These are phyloP conservation scores for Xylariales sp. DNA, from an alignment of 2,329 filamentous ascomycete genomes.

Conservation along the genomic window DNA sequence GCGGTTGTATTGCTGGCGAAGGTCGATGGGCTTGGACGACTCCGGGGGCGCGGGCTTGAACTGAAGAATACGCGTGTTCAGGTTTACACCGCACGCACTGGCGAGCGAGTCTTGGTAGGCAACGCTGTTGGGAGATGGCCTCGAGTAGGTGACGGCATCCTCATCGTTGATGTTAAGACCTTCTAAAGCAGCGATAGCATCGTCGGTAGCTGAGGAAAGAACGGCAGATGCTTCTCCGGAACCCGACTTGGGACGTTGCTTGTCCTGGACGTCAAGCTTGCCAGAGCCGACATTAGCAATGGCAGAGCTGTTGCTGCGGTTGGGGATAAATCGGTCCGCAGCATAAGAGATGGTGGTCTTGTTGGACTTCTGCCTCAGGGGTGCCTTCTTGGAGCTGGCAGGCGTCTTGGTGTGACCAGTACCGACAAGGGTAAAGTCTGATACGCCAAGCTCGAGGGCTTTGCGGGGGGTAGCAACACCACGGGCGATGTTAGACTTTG, in stretches of 20 bases:
- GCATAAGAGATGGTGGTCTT: conserved; percentile 80
- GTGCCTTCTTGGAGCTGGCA: conserved; percentile 45
- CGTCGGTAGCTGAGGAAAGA: conserved; percentile 75
- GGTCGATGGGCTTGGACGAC: conserved; percentile 96
- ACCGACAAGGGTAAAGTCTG: conserved; percentile 86
- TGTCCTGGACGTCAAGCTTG: conserved; percentile 72
- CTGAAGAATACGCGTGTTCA: conserved; percentile 92
- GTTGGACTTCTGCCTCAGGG: conserved; percentile 47
- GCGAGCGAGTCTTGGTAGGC: conserved; percentile 92
- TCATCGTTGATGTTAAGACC: conserved; percentile 71
- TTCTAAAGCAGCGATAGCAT: conserved; percentile 75
- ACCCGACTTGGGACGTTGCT: conserved; percentile 69
- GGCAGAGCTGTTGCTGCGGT: conserved; percentile 83
- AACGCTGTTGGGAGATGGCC: conserved; percentile 79
- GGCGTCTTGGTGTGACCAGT: conserved; percentile 67
- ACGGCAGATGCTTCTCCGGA: conserved; percentile 67
- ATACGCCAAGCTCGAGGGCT: conserved; percentile 81
- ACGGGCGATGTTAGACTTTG: conserved; percentile 93
- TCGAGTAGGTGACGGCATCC: conserved; percentile 64
- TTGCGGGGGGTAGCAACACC: conserved; percentile 72
- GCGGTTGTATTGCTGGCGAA: conserved; percentile 96
- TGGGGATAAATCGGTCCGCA: conserved; percentile 94
- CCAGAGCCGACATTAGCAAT: conserved; percentile 76
- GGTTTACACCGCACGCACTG: conserved; percentile 83
- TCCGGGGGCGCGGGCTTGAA: conserved; percentile 99